Base-by-base conservation (phyloP, 2,329 filamentous ascomycete species). In the Pyrenophora teres region DNA sequence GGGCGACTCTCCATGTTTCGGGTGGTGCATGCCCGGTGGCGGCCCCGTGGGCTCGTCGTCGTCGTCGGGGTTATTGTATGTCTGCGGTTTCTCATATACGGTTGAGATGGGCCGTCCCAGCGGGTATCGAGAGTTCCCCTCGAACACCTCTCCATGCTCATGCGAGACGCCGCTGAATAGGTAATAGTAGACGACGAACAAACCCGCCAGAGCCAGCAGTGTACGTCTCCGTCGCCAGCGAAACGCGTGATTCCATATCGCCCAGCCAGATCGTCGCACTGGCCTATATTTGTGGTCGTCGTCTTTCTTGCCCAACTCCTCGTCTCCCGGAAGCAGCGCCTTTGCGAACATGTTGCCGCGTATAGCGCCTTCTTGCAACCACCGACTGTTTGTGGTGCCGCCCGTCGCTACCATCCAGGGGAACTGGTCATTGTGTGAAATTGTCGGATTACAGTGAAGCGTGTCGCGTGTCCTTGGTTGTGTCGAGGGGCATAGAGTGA, bases 271-370 rank as follows among this genome's bases (percentile, higher is more conserved):
- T 40, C 67, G 69, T 57, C 75, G 70, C 65, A 71, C 43, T 6
- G 75, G 76, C 54, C 73, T 77, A 46, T 50, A 65, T 36, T 40
- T 41, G 69, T 83, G 81, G 69, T 86, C 83, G 69, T 87, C 85
- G 70, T 87, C 81, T 67, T 83, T 83, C 73, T 87, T 87, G 50
- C 83, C 84, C 52, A 85, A 77, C 77, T 87, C 83, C 73, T 85
- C 83, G 65, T 87, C 84, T 51, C 75, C 78, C 19, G 76, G 69
- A 56, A 81, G 77, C 16, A 78, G 68, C 71, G 71, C 61, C 68
- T 77, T 71, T 72, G 61, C 57, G 54, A 70, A 52, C 70, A 74
- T 72, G 60, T 48, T 68, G 51, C 60, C 56, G 35, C 65, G 46
- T 27, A 63, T 63, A 30, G 59, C 52, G 38, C 62, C 59, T 41